A percentile compares a stretch with the other conserved stretches of the same genome.
phyloP scores from a whole-genome alignment of 2,329 filamentous ascomycete genomes.

The Harringtonia lauricola region DNA sequence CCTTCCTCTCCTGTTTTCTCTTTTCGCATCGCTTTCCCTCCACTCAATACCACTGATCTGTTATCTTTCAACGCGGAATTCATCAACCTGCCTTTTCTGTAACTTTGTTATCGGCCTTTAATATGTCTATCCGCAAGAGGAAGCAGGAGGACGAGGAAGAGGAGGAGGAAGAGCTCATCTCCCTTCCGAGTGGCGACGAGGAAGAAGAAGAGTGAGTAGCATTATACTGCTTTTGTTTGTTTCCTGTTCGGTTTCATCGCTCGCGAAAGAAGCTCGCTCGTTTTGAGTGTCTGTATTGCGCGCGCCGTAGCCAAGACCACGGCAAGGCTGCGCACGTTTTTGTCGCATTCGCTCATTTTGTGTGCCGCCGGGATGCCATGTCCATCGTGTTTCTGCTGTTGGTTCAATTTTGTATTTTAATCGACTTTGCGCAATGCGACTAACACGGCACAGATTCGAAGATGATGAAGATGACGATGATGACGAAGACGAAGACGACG shows the following conservation, averaged over 20 bases:
- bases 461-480: slow-evolving; percentile 18
- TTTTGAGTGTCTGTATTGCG: neutral
- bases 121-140: slow-evolving; percentile 41
- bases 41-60: slow-evolving; percentile 2
- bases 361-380: neutral
- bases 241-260: neutral
- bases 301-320: no score
- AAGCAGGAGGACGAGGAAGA: slow-evolving; percentile 40
- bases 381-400: neutral
- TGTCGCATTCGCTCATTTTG: neutral
- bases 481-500: slow-evolving; percentile 21
- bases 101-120: slow-evolving; percentile 7
- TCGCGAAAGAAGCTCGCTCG: neutral
- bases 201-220: slow-evolving; percentile 43
- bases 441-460: neutral
- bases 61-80: no score
- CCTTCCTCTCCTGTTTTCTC: slow-evolving; percentile 14
- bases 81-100: neutral
- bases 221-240: slow-evolving; percentile 6
- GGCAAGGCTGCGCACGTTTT: no score
- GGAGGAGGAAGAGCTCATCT: slow-evolving; percentile 43
- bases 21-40: slow-evolving; percentile 2
- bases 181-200: slow-evolving; percentile 38
- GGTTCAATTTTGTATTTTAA: neutral
- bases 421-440: neutral